phyloP scores from a whole-genome alignment of 768 basidiomycete genomes.

The Pleurotus pulmonarius region DNA sequence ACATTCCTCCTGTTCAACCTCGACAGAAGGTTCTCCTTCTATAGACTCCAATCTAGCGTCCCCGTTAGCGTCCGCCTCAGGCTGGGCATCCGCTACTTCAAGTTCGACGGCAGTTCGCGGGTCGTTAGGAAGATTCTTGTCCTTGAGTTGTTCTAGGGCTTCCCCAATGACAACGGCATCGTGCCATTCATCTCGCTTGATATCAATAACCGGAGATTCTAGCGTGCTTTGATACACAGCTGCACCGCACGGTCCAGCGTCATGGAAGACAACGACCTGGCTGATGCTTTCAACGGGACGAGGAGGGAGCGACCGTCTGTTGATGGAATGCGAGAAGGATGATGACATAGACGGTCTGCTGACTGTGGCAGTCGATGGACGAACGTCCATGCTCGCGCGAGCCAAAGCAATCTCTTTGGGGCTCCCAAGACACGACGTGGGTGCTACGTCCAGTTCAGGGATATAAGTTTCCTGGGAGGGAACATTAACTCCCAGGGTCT shows the following conservation, averaged over 20 bases:
- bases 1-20: too few relatives aligned
- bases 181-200: neutral
- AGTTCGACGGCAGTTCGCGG: neutral
- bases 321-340: neutral
- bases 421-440: slow-evolving; percentile 1
- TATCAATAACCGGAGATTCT: neutral
- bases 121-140: neutral
- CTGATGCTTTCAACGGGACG: too few relatives aligned
- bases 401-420: neutral
- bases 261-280: neutral
- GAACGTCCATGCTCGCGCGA: slow-evolving; percentile 4
- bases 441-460: neutral
- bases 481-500: slow-evolving; percentile 41
- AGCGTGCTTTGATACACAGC: neutral
- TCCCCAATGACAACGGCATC: neutral
- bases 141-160: neutral
- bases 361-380: neutral
- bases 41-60: too few relatives aligned
- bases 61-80: neutral
- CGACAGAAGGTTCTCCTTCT: too few relatives aligned
- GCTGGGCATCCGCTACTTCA: neutral
- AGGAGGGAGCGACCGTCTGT: neutral
- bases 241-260: neutral
- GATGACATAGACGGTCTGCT: neutral
- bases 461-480: neutral